Percentiles rank a stretch among this genome's conserved stretches.
phyloP scores from a whole-genome alignment of 1,284 basidiomycete genomes.

The Leccinum pachyderme region DNA sequence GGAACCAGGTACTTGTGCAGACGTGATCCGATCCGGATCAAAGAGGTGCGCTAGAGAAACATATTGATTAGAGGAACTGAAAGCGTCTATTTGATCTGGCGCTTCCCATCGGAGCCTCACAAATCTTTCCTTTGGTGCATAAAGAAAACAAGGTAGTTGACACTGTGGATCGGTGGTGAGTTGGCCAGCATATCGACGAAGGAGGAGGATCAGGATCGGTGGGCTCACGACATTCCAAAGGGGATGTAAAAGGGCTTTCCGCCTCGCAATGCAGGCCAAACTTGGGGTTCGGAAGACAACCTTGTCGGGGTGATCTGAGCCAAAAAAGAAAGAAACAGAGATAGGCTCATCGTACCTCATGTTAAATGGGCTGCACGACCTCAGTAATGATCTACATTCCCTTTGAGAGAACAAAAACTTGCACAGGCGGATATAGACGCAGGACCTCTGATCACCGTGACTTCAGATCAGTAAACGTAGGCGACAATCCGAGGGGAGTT shows the following conservation, averaged over 20 bases:
- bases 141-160: slow-evolving; percentile 28
- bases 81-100: neutral
- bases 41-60: slow-evolving; percentile 38
- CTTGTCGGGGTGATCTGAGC: slow-evolving; percentile 21
- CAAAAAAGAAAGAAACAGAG: neutral
- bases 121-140: slow-evolving; percentile 38
- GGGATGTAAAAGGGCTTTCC: slow-evolving; percentile 25
- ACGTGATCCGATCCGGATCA: slow-evolving; percentile 47
- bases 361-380: slow-evolving; percentile 44
- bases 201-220: neutral
- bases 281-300: slow-evolving; percentile 25
- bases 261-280: slow-evolving; percentile 24
- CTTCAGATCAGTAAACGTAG: neutral
- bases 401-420: slow-evolving; percentile 18
- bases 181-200: neutral
- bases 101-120: slow-evolving; percentile 37
- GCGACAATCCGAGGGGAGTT: neutral
- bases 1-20: slow-evolving; percentile 28
- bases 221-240: slow-evolving; percentile 15
- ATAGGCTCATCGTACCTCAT: slow-evolving; percentile 33
- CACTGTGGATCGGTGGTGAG: slow-evolving; percentile 14
- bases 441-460: slow-evolving; percentile 45
- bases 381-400: neutral
- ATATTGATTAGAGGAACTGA: neutral
- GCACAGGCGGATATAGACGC: slow-evolving; percentile 60